Percentiles rank a stretch among this genome's conserved stretches.
phyloP scores from a whole-genome alignment of 1,139 yeast genomes.

The Candida pseudoviswanathii region DNA sequence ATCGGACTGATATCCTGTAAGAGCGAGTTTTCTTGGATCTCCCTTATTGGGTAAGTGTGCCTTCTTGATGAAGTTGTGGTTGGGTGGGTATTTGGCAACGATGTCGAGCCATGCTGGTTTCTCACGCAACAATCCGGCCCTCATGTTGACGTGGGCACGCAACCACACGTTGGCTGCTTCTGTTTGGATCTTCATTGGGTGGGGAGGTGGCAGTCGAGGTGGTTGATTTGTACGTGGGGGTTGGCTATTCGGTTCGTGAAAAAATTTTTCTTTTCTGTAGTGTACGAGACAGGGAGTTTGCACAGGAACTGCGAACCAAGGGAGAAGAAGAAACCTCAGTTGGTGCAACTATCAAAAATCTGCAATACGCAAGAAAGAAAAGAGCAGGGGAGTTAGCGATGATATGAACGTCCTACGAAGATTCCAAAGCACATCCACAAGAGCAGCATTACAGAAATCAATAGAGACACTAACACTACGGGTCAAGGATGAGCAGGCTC shows the following conservation, averaged over 20 bases:
- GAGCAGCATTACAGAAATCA: slow-evolving; percentile 5
- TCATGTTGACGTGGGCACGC: slow-evolving; percentile 71
- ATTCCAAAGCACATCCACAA: slow-evolving; percentile 1
- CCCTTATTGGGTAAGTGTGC: slow-evolving; percentile 33
- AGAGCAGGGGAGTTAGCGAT: not conserved
- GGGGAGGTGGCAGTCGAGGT: no score
- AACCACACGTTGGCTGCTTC: slow-evolving; percentile 73
- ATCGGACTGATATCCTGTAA: no score
- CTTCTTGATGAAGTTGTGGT: slow-evolving; percentile 56
- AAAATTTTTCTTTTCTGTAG: slow-evolving; percentile 8
- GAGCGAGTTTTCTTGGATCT: not conserved
- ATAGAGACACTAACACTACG: slow-evolving; percentile 10
- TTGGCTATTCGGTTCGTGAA: not conserved
- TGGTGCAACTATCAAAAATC: not conserved
- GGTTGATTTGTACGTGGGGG: no score
- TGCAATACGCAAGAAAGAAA: not conserved
- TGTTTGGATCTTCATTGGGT: slow-evolving; percentile 63
- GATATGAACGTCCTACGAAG: slow-evolving; percentile 12
- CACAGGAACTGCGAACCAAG: no score
- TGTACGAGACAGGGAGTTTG: not conserved
- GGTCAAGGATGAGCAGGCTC: slow-evolving; percentile 11
- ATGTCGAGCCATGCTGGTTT: slow-evolving; percentile 90
- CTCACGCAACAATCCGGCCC: slow-evolving; percentile 60
- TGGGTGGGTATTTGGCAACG: slow-evolving; percentile 80
- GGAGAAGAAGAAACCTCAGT: not conserved